Conservation (phyloP, 495 filamentous ascomycete genomes). For the Tuber aestivum region DNA sequence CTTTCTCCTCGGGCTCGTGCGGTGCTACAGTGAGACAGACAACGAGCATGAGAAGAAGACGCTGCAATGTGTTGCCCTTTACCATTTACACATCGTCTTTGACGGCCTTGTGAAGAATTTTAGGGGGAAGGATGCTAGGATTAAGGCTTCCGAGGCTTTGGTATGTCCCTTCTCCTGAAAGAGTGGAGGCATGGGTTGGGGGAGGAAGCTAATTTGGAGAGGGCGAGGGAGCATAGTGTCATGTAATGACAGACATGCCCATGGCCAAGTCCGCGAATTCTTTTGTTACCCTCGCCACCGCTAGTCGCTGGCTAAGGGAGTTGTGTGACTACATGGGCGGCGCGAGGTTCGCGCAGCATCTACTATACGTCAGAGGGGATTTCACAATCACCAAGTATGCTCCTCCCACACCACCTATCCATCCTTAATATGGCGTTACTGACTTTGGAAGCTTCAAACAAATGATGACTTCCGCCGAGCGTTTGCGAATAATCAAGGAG, state of each 20-base stretch:
- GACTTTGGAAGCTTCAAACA: slow-evolving; percentile 27
- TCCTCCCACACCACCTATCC: not conserved
- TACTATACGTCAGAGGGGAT: slow-evolving; percentile 31
- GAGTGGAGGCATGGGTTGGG: not conserved
- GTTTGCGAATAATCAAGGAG: slow-evolving; percentile 34
- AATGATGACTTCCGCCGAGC: slow-evolving; percentile 37
- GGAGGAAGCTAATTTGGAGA: slow-evolving; percentile 9
- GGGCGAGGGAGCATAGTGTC: slow-evolving; percentile 14
- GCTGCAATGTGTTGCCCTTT: slow-evolving; percentile 32
- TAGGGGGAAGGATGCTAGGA: slow-evolving; percentile 31
- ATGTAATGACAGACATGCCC: slow-evolving; percentile 37
- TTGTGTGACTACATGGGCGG: slow-evolving; percentile 37
- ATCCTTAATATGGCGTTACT: not conserved
- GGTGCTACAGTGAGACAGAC: slow-evolving; percentile 30
- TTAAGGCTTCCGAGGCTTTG: slow-evolving; percentile 31
- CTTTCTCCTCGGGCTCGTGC: slow-evolving; percentile 28
- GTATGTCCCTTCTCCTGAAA: slow-evolving; percentile 17
- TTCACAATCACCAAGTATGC: slow-evolving; percentile 35
- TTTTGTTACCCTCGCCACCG: slow-evolving; percentile 33
- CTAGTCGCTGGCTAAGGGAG: slow-evolving; percentile 31
- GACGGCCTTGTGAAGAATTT: slow-evolving; percentile 36
- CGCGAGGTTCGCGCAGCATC: slow-evolving; percentile 24
- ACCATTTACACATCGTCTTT: slow-evolving; percentile 35
- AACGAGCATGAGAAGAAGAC: slow-evolving; percentile 38
- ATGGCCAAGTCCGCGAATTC: slow-evolving; percentile 37